Conservation (phyloP, 495 filamentous ascomycete species). For the Lophiostoma macrostomum region DNA sequence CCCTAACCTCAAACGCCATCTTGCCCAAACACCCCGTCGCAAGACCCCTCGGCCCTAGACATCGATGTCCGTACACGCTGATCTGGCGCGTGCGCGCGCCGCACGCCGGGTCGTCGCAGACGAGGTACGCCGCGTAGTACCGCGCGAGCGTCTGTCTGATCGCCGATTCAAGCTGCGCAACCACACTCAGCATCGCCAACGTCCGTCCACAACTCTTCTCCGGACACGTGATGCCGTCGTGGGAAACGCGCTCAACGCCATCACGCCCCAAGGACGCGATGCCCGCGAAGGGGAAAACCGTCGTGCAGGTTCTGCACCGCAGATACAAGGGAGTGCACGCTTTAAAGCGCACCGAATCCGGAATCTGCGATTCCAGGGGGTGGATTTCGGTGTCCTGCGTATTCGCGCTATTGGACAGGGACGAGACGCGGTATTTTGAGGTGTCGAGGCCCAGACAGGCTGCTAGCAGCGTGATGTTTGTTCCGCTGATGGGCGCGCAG, state of each 20-base stretch:
- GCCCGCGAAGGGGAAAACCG: constrained; percentile 69
- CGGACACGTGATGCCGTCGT: constrained; percentile 72
- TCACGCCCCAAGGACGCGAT: constrained; percentile 52
- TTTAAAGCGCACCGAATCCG: constrained; percentile 80
- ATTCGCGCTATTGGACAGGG: constrained; percentile 41
- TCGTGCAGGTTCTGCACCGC: constrained; percentile 76
- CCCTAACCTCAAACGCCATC: constrained; percentile 85
- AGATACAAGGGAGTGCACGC: constrained; percentile 70
- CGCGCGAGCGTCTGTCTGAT: constrained; percentile 71
- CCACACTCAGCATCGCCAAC: constrained; percentile 68
- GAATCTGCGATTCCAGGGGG: constrained; percentile 89
- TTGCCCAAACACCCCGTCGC: constrained; percentile 78
- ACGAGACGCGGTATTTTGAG: constrained; percentile 72
- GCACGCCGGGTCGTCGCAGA: constrained; percentile 84
- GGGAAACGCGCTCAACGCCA: constrained; percentile 40
- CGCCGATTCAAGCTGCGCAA: constrained; percentile 81
- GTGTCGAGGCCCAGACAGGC: constrained; percentile 91
- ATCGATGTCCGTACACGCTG: constrained; percentile 85
- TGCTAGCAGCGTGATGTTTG: constrained; percentile 80
- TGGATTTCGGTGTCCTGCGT: constrained; percentile 57
- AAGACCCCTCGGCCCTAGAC: constrained; percentile 79
- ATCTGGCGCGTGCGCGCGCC: constrained; percentile 87
- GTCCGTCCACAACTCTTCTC: constrained; percentile 56
- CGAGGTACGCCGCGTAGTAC: constrained; percentile 90
- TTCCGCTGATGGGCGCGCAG: constrained; percentile 91